A percentile compares a stretch with the other conserved stretches of the same genome.
These are phyloP conservation scores for Aureobasidium sp. DNA, from an alignment of 2,329 filamentous ascomycete species.

Conservation along the genomic window DNA sequence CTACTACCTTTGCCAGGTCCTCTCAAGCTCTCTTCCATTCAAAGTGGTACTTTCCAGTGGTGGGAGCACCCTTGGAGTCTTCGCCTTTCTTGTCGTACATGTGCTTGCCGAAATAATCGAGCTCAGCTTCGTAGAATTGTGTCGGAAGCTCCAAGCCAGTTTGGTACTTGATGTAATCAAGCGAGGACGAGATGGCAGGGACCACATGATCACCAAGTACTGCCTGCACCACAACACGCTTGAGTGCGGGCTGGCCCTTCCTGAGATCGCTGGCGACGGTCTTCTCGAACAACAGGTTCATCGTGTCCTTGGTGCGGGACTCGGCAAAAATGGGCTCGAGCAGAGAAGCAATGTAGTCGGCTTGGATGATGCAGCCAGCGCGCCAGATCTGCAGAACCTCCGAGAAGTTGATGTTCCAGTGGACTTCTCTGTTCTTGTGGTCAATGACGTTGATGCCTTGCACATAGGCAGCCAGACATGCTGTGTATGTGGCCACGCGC, in stretches of 20 bases:
- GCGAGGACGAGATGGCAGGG: constrained; percentile 50
- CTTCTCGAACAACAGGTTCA: constrained; percentile 40
- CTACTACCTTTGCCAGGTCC: not conserved
- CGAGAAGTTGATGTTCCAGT: constrained; percentile 49
- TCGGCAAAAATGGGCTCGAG: constrained; percentile 39
- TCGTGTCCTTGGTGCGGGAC: constrained; percentile 27
- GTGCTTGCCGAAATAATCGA: constrained; percentile 63
- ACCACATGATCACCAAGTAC: constrained; percentile 51
- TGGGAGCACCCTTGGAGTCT: constrained; percentile 39
- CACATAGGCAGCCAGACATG: constrained; percentile 53
- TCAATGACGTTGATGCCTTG: constrained; percentile 59
- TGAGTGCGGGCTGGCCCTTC: constrained; percentile 42
- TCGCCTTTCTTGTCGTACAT: constrained; percentile 53
- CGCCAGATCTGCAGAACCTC: constrained; percentile 55
- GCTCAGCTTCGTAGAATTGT: constrained; percentile 60
- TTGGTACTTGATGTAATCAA: constrained; percentile 60
- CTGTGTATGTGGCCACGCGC: constrained; percentile 51
- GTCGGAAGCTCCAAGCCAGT: constrained; percentile 53
- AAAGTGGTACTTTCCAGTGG: constrained; percentile 52
- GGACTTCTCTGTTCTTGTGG: constrained; percentile 47
- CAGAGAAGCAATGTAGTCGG: constrained; percentile 54
- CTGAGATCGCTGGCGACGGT: constrained; percentile 47
- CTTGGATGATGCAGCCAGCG: constrained; percentile 61
- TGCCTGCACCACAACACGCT: constrained; percentile 46
- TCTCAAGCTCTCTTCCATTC: constrained; percentile 47